phyloP scores from a whole-genome alignment of 2,329 filamentous ascomycete species.

The Neurospora sp. region DNA sequence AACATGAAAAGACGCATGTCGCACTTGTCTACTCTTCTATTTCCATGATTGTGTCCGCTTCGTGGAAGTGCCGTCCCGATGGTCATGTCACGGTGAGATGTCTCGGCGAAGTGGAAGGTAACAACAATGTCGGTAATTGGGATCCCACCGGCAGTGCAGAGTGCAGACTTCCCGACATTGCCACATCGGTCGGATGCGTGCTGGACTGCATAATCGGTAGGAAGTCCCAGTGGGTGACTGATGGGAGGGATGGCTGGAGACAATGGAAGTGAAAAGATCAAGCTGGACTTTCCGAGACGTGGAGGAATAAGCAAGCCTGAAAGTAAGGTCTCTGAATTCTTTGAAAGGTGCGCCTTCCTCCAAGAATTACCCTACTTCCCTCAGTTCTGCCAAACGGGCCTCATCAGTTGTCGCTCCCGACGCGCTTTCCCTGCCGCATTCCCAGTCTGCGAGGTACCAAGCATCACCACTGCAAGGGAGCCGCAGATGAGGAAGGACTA shows the following conservation, averaged over 20 bases:
- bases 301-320: not conserved
- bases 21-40: not conserved
- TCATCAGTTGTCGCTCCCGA: not conserved
- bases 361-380: not conserved
- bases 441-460: not conserved
- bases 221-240: not conserved
- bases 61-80: not conserved
- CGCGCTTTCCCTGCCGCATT: not conserved
- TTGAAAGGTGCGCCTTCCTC: not conserved
- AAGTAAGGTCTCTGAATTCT: not conserved
- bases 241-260: not conserved
- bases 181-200: not conserved
- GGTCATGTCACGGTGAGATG: not conserved
- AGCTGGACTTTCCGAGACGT: not conserved
- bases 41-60: not conserved
- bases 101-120: not conserved
- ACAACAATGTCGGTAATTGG: not conserved
- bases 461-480: not conserved
- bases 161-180: not conserved
- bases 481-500: not conserved
- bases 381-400: not conserved
- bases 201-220: not conserved
- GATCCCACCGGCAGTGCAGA: not conserved
- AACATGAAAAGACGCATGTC: not conserved
- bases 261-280: not conserved